Base-by-base conservation (phyloP, 441 rosid genomes). In the Adansonia rubrostipa region DNA sequence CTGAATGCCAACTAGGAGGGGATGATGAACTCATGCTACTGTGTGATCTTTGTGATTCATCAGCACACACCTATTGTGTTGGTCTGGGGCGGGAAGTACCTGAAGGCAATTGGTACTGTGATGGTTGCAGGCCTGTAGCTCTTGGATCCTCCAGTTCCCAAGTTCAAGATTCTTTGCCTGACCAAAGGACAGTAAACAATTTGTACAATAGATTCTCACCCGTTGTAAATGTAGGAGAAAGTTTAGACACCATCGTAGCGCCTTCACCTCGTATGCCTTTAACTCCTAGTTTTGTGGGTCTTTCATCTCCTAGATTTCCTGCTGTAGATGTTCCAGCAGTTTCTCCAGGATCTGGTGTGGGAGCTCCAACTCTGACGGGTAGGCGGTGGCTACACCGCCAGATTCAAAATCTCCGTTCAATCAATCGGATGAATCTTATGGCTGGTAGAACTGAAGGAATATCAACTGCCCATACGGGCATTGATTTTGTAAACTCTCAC, bases 31-130 rank as follows among this genome's bases (percentile, higher is more conserved):
- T 93, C 54, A 97, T 97, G 98, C 87, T 97, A 78, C 94, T 95
- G 4, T 97, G 99, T 72, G 99, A 97, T 84, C 79, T 92, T 74
- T 97, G 99, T 80, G 99, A 97, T 90, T 97, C 99, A 78, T 92
- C 99, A 47, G 97, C 99, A 13, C 99, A 95, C 84, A 93, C 99
- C 22, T 97, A 86, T 82, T 97, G 99, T 54, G 99, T 93, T 53
- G 99, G 99, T 77, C 97, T 95, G 1, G 98, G 98, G 71, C 80
- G 85, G 82, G 96, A 93, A 85, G 99, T 97, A 6, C 99, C 99
- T 8, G 99, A 91, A 77, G 99, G 99, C 69, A 95, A 95, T 88
- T 97, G 99, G 99, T 97, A 97, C 78, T 97, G 99, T 77, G 91
- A 97, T 56, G 99, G 86, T 78, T 97, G 99, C 78, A 89, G 92